Evolutionary conservation across 2,329 filamentous ascomycete genomes (phyloP).

Genomic region (Dryadomyces quercivorus): DNA sequence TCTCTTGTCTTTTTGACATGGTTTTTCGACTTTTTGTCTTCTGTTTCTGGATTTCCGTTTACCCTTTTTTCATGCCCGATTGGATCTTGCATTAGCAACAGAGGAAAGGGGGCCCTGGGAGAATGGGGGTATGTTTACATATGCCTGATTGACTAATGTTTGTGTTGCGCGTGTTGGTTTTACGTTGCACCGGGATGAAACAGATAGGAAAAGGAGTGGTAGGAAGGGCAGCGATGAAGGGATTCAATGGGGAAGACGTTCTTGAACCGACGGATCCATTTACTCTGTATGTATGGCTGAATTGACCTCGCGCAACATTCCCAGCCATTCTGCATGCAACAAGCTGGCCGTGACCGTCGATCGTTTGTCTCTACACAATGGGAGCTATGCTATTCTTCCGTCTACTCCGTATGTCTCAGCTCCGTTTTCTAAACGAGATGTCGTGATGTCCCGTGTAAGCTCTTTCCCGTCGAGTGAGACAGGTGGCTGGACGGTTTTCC

Average conservation of each 20-base stretch:
- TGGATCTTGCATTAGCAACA: not conserved
- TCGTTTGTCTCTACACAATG: no score
- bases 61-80: not conserved
- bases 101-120: not conserved
- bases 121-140: not conserved
- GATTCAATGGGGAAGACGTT: not conserved
- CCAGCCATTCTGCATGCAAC: no score
- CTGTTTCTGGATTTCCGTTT: not conserved
- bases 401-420: no score
- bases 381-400: no score
- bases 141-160: not conserved
- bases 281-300: not conserved
- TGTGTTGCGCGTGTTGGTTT: not conserved
- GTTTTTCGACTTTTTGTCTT: not conserved
- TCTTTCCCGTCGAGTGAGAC: no score
- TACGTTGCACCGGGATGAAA: not conserved
- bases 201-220: not conserved
- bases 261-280: not conserved
- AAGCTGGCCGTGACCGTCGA: no score
- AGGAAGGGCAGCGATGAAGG: not conserved
- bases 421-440: no score
- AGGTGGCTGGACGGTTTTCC: no score
- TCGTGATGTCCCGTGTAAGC: no score
- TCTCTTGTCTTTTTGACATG: slow-evolving; percentile 1
- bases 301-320: not conserved